Evolutionary conservation across 352 stramenopile genomes (phyloP).

Genomic region (Pythium volutum): DNA sequence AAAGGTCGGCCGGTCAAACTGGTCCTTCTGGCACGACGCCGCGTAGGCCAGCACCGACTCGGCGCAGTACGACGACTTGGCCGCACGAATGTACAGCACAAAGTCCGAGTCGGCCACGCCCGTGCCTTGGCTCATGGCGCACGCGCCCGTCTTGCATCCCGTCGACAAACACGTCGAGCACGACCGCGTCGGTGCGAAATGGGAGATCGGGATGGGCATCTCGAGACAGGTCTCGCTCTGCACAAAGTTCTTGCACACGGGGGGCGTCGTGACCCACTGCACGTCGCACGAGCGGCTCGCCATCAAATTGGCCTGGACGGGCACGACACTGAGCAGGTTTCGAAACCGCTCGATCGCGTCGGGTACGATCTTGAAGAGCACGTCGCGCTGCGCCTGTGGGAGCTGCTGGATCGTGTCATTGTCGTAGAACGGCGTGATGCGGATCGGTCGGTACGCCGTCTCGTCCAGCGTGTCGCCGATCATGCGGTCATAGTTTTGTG

Average conservation of each 20-base stretch:
- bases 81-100: slow-evolving; percentile 64
- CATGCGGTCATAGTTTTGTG: slow-evolving; percentile 39
- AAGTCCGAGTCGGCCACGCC: slow-evolving; percentile 61
- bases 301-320: slow-evolving; percentile 57
- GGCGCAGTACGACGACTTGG: slow-evolving; percentile 45
- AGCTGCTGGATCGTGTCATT: slow-evolving; percentile 41
- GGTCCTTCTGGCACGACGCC: slow-evolving; percentile 78
- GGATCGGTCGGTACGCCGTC: slow-evolving; percentile 42
- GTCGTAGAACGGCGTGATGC: slow-evolving; percentile 70
- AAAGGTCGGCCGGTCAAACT: slow-evolving; percentile 81
- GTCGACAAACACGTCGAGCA: slow-evolving; percentile 44
- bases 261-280: slow-evolving; percentile 53
- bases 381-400: slow-evolving; percentile 27
- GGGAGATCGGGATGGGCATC: slow-evolving; percentile 58
- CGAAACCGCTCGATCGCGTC: slow-evolving; percentile 65
- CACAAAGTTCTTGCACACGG: slow-evolving; percentile 52
- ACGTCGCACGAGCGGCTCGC: slow-evolving; percentile 57
- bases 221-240: slow-evolving; percentile 60
- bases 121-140: slow-evolving; percentile 28
- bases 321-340: slow-evolving; percentile 51
- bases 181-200: slow-evolving; percentile 49
- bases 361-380: slow-evolving; percentile 57
- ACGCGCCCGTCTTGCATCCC: slow-evolving; percentile 42
- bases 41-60: slow-evolving; percentile 66
- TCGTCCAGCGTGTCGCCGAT: slow-evolving; percentile 26